Conservation (phyloP, 2,329 filamentous ascomycete genomes). For the Raffaelea albimanens region DNA sequence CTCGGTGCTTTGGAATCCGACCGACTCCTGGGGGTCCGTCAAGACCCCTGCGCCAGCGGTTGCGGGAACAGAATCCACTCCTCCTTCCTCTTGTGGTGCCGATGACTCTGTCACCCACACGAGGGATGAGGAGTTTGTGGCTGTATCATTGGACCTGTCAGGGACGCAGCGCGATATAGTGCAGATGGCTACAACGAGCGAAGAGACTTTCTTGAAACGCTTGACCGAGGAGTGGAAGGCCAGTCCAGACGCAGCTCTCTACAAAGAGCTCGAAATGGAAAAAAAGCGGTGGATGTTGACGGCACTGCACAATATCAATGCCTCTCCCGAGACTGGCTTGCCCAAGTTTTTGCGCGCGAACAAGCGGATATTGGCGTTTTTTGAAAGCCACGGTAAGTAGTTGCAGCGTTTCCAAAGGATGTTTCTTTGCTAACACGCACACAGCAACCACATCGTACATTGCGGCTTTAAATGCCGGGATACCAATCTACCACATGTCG, state of each 20-base stretch:
- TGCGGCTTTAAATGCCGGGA: conserved; percentile 30
- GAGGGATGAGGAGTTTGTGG: conserved; percentile 8
- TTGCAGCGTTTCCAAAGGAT: background rate
- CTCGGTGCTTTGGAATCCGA: background rate
- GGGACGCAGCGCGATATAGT: conserved; percentile 42
- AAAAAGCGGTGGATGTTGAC: conserved; percentile 26
- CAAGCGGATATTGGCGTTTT: conserved; percentile 35
- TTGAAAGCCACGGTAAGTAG: conserved; percentile 39
- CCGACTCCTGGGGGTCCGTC: conserved; percentile 2
- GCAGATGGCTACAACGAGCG: conserved; percentile 43
- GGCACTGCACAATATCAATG: conserved; percentile 37
- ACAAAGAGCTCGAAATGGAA: conserved; percentile 37
- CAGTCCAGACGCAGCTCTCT: conserved; percentile 37
- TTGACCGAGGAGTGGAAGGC: conserved; percentile 45
- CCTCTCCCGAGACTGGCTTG: conserved; percentile 15
- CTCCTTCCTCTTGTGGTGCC: background rate
- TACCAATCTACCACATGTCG: conserved; percentile 37
- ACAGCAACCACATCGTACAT: conserved; percentile 41
- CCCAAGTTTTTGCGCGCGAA: conserved; percentile 6
- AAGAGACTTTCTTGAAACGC: conserved; percentile 41
- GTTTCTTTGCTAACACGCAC: too few species aligned
- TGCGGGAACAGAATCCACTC: background rate
- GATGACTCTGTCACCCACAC: background rate
- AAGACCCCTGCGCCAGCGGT: conserved; percentile 2
- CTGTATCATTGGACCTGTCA: conserved; percentile 22